These are phyloP conservation scores for Sporormia fimetaria DNA, from an alignment of 495 filamentous ascomycete genomes.

Conservation along the genomic window DNA sequence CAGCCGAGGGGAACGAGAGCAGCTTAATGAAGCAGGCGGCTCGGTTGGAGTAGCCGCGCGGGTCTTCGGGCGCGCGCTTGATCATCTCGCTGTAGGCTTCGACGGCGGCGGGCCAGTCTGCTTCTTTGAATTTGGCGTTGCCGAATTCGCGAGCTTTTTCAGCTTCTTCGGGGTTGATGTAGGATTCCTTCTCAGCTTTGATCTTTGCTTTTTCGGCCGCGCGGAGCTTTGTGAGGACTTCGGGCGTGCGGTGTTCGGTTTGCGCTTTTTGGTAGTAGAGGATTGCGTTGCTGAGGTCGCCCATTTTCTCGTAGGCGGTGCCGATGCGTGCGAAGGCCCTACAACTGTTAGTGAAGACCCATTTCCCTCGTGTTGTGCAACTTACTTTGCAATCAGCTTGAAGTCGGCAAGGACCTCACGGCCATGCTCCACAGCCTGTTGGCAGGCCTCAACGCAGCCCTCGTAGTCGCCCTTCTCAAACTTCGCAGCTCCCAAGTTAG, in stretches of 20 bases:
- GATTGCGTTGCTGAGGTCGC: conserved; percentile 70
- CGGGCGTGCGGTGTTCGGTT: conserved; percentile 92
- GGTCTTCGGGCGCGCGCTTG: conserved; percentile 86
- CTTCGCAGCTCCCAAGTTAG: conserved; percentile 87
- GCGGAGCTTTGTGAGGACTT: conserved; percentile 84
- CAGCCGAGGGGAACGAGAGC: conserved; percentile 83
- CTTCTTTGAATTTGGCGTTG: conserved; percentile 91
- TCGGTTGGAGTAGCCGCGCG: conserved; percentile 92
- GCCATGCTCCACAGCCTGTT: conserved; percentile 81
- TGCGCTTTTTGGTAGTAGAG: conserved; percentile 85
- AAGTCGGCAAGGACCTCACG: conserved; percentile 82
- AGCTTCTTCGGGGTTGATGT: conserved; percentile 81
- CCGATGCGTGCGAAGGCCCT: conserved; percentile 84
- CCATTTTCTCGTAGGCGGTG: conserved; percentile 76
- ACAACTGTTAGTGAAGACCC: conserved; percentile 1
- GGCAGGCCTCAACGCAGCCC: conserved; percentile 72
- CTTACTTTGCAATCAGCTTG: conserved; percentile 87
- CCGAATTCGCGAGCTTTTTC: conserved; percentile 93
- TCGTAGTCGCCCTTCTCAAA: conserved; percentile 94
- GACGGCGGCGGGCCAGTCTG: conserved; percentile 91
- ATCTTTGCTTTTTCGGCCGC: conserved; percentile 84
- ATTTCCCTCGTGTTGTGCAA: neutral
- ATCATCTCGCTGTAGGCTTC: conserved; percentile 95
- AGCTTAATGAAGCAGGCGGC: conserved; percentile 95
- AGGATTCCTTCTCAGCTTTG: conserved; percentile 62